Evolutionary conservation across 2,329 filamentous ascomycete genomes (phyloP).

Genomic region (Calonectria hawksworthii): DNA sequence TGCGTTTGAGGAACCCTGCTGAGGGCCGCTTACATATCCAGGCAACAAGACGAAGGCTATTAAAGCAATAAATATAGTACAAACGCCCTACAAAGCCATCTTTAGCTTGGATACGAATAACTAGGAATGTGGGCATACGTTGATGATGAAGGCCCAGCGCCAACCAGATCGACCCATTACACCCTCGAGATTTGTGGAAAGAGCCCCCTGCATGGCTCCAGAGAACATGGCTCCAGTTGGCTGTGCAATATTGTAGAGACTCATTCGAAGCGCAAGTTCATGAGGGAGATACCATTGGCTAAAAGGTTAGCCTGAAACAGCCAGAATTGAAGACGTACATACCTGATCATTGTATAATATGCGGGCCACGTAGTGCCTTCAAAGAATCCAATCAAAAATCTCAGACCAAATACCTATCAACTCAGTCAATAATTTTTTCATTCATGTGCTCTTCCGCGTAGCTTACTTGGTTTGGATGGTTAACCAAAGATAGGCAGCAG

Average conservation of each 20-base stretch:
- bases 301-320: background rate
- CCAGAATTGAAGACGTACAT: background rate
- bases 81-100: background rate
- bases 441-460: background rate
- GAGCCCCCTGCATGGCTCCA: slow-evolving; percentile 23
- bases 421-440: background rate
- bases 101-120: background rate
- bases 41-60: slow-evolving; percentile 3
- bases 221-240: slow-evolving; percentile 30
- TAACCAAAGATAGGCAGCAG: background rate
- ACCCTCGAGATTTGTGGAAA: slow-evolving; percentile 24
- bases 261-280: slow-evolving; percentile 22
- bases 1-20: background rate
- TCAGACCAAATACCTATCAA: slow-evolving; percentile 11
- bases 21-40: background rate
- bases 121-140: background rate
- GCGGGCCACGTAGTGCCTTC: slow-evolving; percentile 29
- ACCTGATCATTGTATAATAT: slow-evolving; percentile 31
- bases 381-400: slow-evolving; percentile 26
- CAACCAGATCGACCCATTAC: slow-evolving; percentile 23
- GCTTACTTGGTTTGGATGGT: slow-evolving; percentile 5
- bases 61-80: slow-evolving; percentile 8
- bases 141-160: slow-evolving; percentile 33
- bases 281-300: slow-evolving; percentile 25
- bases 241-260: slow-evolving; percentile 30